phyloP scores from a whole-genome alignment of 164 flowering plant species.

The Magnolia kwangsiensis region DNA sequence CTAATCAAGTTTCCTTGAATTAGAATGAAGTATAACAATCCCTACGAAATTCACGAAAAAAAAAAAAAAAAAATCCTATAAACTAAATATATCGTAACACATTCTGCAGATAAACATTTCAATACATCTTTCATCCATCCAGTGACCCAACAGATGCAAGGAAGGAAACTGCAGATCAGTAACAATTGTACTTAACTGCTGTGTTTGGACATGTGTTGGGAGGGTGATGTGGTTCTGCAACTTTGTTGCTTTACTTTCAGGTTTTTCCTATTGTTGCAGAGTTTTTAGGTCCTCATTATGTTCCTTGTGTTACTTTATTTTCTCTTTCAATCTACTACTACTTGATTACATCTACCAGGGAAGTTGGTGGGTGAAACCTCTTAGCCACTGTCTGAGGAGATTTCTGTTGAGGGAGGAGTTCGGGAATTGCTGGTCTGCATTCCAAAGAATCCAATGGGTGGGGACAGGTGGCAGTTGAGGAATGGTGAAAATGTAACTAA shows the following conservation, averaged over 20 bases:
- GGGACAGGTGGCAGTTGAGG: not conserved
- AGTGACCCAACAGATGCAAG: too few relatives aligned
- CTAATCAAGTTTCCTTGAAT: too few relatives aligned
- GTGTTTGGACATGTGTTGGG: not conserved
- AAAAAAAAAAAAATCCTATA: too few relatives aligned
- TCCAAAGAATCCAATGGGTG: not conserved
- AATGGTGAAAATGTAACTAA: too few relatives aligned
- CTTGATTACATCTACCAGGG: not conserved
- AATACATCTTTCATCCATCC: not conserved
- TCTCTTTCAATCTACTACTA: not conserved
- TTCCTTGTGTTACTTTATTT: not conserved
- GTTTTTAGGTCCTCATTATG: not conserved
- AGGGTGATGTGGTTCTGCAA: not conserved
- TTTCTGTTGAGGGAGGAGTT: not conserved
- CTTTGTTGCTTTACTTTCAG: not conserved
- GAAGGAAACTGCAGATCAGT: not conserved
- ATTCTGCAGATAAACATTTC: not conserved
- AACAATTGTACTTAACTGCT: not conserved
- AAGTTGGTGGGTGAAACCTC: not conserved
- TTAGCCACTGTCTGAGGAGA: not conserved
- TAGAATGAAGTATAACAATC: too few relatives aligned
- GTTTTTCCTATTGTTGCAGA: not conserved
- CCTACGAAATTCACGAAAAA: too few relatives aligned
- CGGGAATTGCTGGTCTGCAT: not conserved
- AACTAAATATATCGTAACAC: too few relatives aligned